Percentiles rank a stretch among this genome's conserved stretches.
phyloP scores from a whole-genome alignment of 2,329 filamentous ascomycete species.

The Teratosphaeria gauchensis region DNA sequence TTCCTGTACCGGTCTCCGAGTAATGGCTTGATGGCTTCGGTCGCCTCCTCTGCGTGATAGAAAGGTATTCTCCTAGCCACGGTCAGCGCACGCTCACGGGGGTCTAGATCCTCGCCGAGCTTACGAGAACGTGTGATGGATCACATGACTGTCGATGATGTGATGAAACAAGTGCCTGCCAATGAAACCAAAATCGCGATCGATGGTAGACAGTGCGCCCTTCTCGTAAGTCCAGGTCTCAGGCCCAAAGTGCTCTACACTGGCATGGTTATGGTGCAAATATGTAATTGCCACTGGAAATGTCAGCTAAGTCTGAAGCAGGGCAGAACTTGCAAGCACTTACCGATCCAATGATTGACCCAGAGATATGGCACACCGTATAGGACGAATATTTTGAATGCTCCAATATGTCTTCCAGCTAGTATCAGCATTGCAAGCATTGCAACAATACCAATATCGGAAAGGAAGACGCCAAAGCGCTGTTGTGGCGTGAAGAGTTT shows the following conservation, averaged over 20 bases:
- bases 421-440: constrained; percentile 38
- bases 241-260: constrained; percentile 48
- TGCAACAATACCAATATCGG: constrained; percentile 49
- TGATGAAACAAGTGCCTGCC: constrained; percentile 55
- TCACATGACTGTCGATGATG: constrained; percentile 54
- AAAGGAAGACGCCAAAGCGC: constrained; percentile 45
- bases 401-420: neutral
- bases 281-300: constrained; percentile 53
- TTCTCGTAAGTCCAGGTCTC: constrained; percentile 52
- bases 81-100: neutral
- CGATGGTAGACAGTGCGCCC: constrained; percentile 52
- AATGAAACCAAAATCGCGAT: constrained; percentile 55
- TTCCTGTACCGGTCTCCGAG: neutral
- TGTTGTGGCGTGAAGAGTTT: constrained; percentile 34
- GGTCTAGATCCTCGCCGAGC: neutral
- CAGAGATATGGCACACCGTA: constrained; percentile 53
- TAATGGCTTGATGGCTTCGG: neutral
- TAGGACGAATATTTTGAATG: constrained; percentile 36
- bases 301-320: neutral
- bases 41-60: neutral
- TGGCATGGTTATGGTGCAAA: constrained; percentile 58
- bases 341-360: constrained; percentile 57
- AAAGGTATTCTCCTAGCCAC: neutral
- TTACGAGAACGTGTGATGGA: constrained; percentile 44
- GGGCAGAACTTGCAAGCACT: neutral